phyloP scores from a whole-genome alignment of 1,284 basidiomycete species.

The Cryptococcus amylolentus region DNA sequence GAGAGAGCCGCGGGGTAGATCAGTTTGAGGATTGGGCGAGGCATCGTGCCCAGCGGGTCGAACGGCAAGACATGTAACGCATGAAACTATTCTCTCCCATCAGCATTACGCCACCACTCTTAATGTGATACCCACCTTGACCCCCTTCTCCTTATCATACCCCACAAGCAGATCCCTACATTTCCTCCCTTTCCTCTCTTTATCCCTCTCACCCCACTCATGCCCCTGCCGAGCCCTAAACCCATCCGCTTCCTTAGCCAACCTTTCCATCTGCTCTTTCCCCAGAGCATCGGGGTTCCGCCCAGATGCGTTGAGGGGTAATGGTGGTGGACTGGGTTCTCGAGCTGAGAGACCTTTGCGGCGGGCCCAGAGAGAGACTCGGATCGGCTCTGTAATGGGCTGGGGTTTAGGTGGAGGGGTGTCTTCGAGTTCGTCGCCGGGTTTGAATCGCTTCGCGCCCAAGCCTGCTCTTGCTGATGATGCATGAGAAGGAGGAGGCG shows the following conservation, averaged over 20 bases:
- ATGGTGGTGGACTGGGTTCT: conserved; percentile 38
- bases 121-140: conserved; percentile 46
- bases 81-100: conserved; percentile 36
- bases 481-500: conserved; percentile 1
- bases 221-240: conserved; percentile 35
- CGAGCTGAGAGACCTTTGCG: conserved; percentile 38
- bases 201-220: conserved; percentile 31
- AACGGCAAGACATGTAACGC: conserved; percentile 43
- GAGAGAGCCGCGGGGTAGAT: conserved; percentile 38
- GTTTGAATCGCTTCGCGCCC: conserved; percentile 9
- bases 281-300: conserved; percentile 30
- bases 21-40: conserved; percentile 33
- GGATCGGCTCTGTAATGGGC: conserved; percentile 37
- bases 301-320: conserved; percentile 11
- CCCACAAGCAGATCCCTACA: conserved; percentile 38
- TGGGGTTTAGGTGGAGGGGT: not conserved
- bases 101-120: not conserved
- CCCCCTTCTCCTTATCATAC: conserved; percentile 45
- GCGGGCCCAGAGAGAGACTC: conserved; percentile 47
- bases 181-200: conserved; percentile 36
- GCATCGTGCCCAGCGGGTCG: conserved; percentile 36
- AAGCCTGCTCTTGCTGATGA: not conserved
- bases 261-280: conserved; percentile 22
- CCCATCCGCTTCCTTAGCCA: conserved; percentile 33
- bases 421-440: conserved; percentile 15